Evolutionary conservation across 345 rosid genomes (phyloP).

Genomic region (Arabidopsis thaliana): TAIR10.1 NC_003074.8:19461501-19462000

Average conservation of each 20-base stretch:
- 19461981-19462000: conserved; percentile 37
- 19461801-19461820: conserved; percentile 22
- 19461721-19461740: conserved; percentile 40
- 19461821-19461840: neutral
- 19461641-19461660: conserved; percentile 41
- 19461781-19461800: conserved; percentile 26
- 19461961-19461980: conserved; percentile 1
- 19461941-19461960: neutral
- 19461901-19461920: neutral
- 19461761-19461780: conserved; percentile 38
- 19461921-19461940: neutral
- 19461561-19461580: conserved; percentile 33
- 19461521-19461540: conserved; percentile 34
- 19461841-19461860: conserved; percentile 11
- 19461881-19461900: neutral
- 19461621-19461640: conserved; percentile 45
- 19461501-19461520: conserved; percentile 47
- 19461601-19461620: conserved; percentile 44
- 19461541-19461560: conserved; percentile 35
- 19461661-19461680: conserved; percentile 44
- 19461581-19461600: conserved; percentile 35
- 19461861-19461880: conserved; percentile 11
- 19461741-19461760: conserved; percentile 30
- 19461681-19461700: conserved; percentile 46
- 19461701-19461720: conserved; percentile 34